Evolutionary conservation across 2,329 filamentous ascomycete species (phyloP).

Genomic region (Cytospora piceae): DNA sequence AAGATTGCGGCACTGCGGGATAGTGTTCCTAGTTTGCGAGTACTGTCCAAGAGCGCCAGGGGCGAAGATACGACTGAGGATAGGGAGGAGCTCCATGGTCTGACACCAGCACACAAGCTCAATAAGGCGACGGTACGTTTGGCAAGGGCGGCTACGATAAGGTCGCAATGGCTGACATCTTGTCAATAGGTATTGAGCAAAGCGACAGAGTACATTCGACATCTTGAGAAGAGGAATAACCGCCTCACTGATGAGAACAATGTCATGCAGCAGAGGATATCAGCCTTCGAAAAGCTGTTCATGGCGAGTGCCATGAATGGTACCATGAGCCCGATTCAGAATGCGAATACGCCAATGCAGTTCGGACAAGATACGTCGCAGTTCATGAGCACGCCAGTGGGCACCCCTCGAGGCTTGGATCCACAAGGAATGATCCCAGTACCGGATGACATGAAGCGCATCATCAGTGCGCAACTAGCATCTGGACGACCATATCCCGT

Average conservation of each 20-base stretch:
- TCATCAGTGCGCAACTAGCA: constrained; percentile 60
- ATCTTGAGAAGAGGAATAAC: constrained; percentile 89
- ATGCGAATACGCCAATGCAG: constrained; percentile 57
- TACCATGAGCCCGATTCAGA: constrained; percentile 57
- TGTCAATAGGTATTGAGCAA: constrained; percentile 73
- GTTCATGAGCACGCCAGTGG: constrained; percentile 51
- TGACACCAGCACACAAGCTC: constrained; percentile 87
- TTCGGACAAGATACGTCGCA: constrained; percentile 49
- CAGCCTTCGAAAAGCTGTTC: constrained; percentile 78
- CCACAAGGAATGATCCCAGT: constrained; percentile 66
- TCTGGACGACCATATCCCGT: constrained; percentile 56
- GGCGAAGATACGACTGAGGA: constrained; percentile 74
- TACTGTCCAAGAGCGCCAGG: constrained; percentile 73
- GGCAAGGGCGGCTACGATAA: neutral
- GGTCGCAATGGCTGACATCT: constrained; percentile 12
- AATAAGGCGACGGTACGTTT: constrained; percentile 86
- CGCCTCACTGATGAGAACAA: constrained; percentile 80
- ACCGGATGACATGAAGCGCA: constrained; percentile 68
- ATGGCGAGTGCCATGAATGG: constrained; percentile 73
- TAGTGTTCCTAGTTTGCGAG: constrained; percentile 86
- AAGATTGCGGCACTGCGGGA: constrained; percentile 93
- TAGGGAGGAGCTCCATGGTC: constrained; percentile 77
- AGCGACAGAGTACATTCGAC: constrained; percentile 93
- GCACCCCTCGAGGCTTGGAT: constrained; percentile 46
- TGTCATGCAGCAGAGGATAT: constrained; percentile 76